Conservation (phyloP, 306 rosid species). For the Canavalia gladiata region DNA sequence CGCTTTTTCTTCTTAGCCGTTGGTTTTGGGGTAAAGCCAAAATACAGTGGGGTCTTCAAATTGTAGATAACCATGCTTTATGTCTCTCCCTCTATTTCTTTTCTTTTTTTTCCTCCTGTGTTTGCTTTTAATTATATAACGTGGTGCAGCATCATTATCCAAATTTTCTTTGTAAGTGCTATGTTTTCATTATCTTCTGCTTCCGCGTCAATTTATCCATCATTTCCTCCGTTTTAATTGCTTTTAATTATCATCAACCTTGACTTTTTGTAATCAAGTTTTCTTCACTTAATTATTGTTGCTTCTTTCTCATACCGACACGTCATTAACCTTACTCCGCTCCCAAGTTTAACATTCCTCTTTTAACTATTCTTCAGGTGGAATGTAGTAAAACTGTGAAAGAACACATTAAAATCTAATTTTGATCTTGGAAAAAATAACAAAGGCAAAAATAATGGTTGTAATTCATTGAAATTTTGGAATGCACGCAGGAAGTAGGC, state of each 20-base stretch:
- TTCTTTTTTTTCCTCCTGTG: constrained; percentile 13
- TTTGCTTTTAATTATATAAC: constrained; percentile 12
- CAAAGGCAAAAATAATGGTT: no score
- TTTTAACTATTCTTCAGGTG: neutral
- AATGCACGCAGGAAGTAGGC: neutral
- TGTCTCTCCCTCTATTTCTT: constrained; percentile 9
- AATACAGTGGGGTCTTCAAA: constrained; percentile 51
- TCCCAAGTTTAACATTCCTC: no score
- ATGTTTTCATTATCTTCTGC: constrained; percentile 36
- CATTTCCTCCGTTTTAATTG: constrained; percentile 26
- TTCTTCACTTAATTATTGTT: neutral
- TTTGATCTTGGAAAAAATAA: no score
- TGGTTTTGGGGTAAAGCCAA: constrained; percentile 38
- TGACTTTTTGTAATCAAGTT: constrained; percentile 15
- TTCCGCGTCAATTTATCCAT: constrained; percentile 26
- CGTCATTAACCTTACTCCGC: no score
- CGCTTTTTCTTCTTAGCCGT: neutral
- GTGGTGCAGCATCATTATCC: neutral
- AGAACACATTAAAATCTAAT: no score
- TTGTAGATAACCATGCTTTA: constrained; percentile 68
- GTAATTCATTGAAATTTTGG: neutral
- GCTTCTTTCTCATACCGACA: neutral
- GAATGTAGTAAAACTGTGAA: neutral
- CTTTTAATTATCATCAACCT: constrained; percentile 22
- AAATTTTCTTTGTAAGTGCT: constrained; percentile 32